Percentiles rank a stretch among this genome's conserved stretches.
phyloP scores from a whole-genome alignment of 805 yeast genomes.

The Scheffersomyces coipomensis region DNA sequence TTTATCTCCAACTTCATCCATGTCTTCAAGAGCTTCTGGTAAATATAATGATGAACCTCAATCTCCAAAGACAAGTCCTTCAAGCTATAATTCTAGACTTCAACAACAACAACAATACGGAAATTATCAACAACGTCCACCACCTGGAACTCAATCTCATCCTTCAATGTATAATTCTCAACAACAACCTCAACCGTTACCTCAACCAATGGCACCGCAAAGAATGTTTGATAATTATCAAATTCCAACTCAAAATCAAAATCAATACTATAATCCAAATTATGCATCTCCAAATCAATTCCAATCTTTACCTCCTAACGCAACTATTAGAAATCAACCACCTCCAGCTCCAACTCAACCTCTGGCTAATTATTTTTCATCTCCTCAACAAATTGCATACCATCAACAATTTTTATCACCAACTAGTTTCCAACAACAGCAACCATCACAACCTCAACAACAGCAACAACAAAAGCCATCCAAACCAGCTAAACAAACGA shows the following conservation, averaged over 20 bases:
- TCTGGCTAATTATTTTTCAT: conserved; percentile 12
- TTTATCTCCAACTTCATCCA: conserved; percentile 35
- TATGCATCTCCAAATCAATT: conserved; percentile 1
- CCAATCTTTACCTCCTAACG: conserved; percentile 4
- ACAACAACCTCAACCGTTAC: conserved; percentile 5
- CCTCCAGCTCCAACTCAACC: conserved; percentile 4
- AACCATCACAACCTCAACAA: conserved; percentile 7
- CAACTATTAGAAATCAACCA: conserved; percentile 3
- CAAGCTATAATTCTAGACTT: conserved; percentile 7
- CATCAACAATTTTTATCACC: conserved; percentile 9
- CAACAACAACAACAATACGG: conserved; percentile 9
- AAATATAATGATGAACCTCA: conserved; percentile 34
- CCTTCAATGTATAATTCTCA: neutral
- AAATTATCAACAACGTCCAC: neutral
- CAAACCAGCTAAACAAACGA: conserved; percentile 4
- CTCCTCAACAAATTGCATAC: conserved; percentile 7
- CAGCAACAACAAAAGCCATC: conserved; percentile 4
- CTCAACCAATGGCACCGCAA: conserved; percentile 10
- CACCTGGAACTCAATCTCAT: too few relatives aligned
- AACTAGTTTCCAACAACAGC: conserved; percentile 6
- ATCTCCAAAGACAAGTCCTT: conserved; percentile 40
- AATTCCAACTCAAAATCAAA: conserved; percentile 8
- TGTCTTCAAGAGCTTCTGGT: conserved; percentile 29
- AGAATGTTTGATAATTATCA: conserved; percentile 13
- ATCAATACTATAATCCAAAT: conserved; percentile 11